Conservation (phyloP, 192 early-diverging fungal genomes). For the Phlyctochytrium planicorne region DNA sequence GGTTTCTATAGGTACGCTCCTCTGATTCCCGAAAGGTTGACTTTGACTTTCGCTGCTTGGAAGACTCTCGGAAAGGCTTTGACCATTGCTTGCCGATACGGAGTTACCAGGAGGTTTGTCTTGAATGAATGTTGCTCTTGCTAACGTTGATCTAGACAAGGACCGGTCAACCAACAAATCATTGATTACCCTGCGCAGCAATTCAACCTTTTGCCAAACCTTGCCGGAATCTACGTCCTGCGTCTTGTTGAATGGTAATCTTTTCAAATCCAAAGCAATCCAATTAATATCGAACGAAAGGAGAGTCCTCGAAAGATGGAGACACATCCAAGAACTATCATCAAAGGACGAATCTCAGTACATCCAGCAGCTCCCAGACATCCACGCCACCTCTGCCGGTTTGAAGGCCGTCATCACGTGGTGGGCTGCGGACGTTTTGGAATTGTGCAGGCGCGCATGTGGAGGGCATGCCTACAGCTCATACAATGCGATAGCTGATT, state of each 20-base stretch:
- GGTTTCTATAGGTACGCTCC: no score
- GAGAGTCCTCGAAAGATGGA: slow-evolving; percentile 10
- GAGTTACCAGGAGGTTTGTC: slow-evolving; percentile 58
- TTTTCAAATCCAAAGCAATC: no score
- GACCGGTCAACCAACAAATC: slow-evolving; percentile 60
- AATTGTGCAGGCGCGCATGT: slow-evolving; percentile 7
- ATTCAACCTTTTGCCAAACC: slow-evolving; percentile 52
- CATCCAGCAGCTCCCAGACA: slow-evolving; percentile 8
- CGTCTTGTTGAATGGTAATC: neutral
- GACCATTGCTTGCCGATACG: slow-evolving; percentile 55
- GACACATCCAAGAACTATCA: slow-evolving; percentile 3
- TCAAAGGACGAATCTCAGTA: slow-evolving; percentile 5
- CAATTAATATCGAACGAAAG: no score
- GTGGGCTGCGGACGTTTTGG: slow-evolving; percentile 15
- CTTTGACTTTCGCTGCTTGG: slow-evolving; percentile 40
- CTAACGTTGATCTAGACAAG: no score
- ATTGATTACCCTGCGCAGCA: slow-evolving; percentile 68
- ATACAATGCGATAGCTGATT: slow-evolving; percentile 63
- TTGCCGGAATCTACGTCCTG: slow-evolving; percentile 1
- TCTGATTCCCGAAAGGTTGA: slow-evolving; percentile 65
- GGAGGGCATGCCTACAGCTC: slow-evolving; percentile 68
- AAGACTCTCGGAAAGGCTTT: slow-evolving; percentile 49
- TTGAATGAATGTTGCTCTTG: no score
- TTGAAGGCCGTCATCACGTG: slow-evolving; percentile 21
- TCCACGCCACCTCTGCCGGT: slow-evolving; percentile 19